Evolutionary conservation across 176 grass and related monocot genomes (phyloP).

Genomic region (Oryza nivara): DNA sequence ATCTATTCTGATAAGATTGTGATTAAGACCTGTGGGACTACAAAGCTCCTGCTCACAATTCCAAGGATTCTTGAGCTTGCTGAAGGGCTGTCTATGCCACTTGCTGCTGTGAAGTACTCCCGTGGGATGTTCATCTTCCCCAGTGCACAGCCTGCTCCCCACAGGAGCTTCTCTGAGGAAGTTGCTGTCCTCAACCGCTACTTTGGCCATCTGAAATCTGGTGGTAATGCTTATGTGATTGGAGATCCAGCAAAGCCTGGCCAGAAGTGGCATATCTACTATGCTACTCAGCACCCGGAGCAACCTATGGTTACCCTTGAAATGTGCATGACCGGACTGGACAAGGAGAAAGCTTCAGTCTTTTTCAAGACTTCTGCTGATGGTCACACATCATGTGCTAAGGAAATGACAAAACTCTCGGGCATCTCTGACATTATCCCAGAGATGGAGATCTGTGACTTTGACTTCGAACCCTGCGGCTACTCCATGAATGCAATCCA

Average conservation of each 20-base stretch:
- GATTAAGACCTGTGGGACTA: conserved; percentile 83
- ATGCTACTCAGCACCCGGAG: conserved; percentile 64
- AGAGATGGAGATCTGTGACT: conserved; percentile 82
- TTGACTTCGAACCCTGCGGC: conserved; percentile 73
- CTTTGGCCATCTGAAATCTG: conserved; percentile 58
- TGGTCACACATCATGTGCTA: conserved; percentile 50
- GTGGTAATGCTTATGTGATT: conserved; percentile 71
- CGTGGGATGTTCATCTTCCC: conserved; percentile 82
- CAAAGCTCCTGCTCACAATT: conserved; percentile 76
- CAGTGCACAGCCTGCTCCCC: conserved; percentile 66
- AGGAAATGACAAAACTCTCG: conserved; percentile 72
- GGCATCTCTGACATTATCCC: conserved; percentile 73
- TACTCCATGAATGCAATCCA: conserved; percentile 83
- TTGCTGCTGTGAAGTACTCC: conserved; percentile 73
- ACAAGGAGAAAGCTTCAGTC: conserved; percentile 63
- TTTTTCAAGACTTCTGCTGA: conserved; percentile 72
- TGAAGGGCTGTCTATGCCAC: conserved; percentile 61
- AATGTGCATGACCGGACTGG: conserved; percentile 83
- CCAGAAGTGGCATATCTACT: conserved; percentile 80
- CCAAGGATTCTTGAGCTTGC: conserved; percentile 79
- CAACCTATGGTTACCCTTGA: conserved; percentile 69
- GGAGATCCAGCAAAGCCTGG: conserved; percentile 59
- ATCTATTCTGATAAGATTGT: conserved; percentile 70
- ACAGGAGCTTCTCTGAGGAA: conserved; percentile 82
- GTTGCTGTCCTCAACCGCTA: conserved; percentile 56